Evolutionary conservation across 805 yeast genomes (phyloP), one percentile per base, ranked within the genome.

Genomic region (Babjeviella inositovora): DNA sequence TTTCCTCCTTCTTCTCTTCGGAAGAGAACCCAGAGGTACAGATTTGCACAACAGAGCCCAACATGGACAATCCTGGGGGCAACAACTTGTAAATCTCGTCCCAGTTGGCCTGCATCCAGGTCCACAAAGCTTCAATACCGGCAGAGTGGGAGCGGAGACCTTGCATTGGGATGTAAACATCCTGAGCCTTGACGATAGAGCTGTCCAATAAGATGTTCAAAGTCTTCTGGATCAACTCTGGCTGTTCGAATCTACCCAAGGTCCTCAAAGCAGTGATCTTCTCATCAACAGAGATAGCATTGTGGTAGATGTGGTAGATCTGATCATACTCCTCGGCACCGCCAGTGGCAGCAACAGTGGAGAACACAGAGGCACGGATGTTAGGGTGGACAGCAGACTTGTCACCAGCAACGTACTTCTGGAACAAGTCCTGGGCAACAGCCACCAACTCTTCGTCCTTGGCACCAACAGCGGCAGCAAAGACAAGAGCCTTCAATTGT

Each of bases 61-160:
- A 57, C 80, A 84, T 69, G 13, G 82, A 61, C 32, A 75, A 61
- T 8, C 81, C 75, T 9, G 93, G 81, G 24, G 96, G 94, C 42
- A 82, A 62, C 38, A 62, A 54, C 43, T 67, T 60, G 35, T 51
- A 50, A 29, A 87, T 41, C 21, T 54, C 61, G 27, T 69, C 82
- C 87, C 92, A 87, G 47, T 85, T 72, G 8, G 29, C 38, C 37
- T 62, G 59, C 35, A 70, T 40, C 93, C 94, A 87, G 10, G 39
- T 26, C 81, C 85, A 85, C 33, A 74, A 50, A 8, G 68, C 62
- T 33, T 67, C 66, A 28, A 75, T 55, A 53, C 94, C 93, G 20
- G 53, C 57, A 25, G 51, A 58, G 37, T 70, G 70, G 9, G 63
- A 39, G 37, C 75, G 57, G 54, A 81, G 53, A 20, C 90, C 85